Conservation (phyloP, 2,329 filamentous ascomycete genomes). For the Alternaria postmessia region DNA sequence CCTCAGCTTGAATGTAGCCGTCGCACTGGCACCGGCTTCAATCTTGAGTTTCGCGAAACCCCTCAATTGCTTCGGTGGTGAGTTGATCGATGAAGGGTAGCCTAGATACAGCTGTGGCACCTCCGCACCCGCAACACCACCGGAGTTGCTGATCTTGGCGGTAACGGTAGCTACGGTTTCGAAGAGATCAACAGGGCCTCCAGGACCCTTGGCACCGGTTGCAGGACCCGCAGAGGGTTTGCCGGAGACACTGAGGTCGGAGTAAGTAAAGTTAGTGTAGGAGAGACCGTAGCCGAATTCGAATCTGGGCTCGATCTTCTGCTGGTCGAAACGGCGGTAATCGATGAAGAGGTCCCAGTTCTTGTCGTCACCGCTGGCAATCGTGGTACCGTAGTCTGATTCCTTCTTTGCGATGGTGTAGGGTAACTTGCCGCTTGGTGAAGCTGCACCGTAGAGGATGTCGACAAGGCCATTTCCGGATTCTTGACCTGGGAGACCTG, state of each 20-base stretch:
- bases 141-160: slow-evolving; percentile 47
- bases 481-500: slow-evolving; percentile 50
- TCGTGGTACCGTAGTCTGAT: slow-evolving; percentile 42
- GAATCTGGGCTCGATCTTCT: slow-evolving; percentile 52
- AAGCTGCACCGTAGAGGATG: slow-evolving; percentile 55
- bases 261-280: slow-evolving; percentile 55
- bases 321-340: slow-evolving; percentile 55
- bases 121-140: slow-evolving; percentile 47
- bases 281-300: slow-evolving; percentile 58
- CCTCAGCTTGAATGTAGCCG: slow-evolving; percentile 45
- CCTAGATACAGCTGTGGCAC: slow-evolving; percentile 51
- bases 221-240: slow-evolving; percentile 35
- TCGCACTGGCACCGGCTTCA: slow-evolving; percentile 37
- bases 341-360: slow-evolving; percentile 57
- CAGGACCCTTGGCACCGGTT: slow-evolving; percentile 33
- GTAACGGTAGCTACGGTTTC: slow-evolving; percentile 47
- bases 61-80: slow-evolving; percentile 47
- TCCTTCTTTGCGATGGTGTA: slow-evolving; percentile 54
- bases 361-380: slow-evolving; percentile 30
- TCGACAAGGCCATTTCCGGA: slow-evolving; percentile 58
- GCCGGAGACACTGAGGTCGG: slow-evolving; percentile 37
- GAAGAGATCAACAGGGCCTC: slow-evolving; percentile 44
- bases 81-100: slow-evolving; percentile 40
- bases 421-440: slow-evolving; percentile 65
- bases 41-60: slow-evolving; percentile 49